Evolutionary conservation across 352 stramenopile genomes (phyloP).

Genomic region (Globisporangium polare): DNA sequence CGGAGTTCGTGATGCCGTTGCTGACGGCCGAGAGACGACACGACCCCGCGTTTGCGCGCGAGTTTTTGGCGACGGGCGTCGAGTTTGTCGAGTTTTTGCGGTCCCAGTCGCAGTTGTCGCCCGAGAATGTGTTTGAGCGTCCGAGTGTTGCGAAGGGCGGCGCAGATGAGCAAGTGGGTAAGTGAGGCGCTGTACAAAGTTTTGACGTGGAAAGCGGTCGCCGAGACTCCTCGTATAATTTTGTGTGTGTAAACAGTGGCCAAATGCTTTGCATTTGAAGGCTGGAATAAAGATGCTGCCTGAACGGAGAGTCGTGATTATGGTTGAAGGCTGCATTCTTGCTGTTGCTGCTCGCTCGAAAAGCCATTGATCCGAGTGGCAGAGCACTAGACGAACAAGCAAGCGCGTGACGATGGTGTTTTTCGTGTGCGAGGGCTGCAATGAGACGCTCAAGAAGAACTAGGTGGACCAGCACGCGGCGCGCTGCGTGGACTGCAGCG

Average conservation of each 20-base stretch:
- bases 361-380: no score
- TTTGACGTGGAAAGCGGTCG: no score
- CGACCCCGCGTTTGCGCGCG: conserved; percentile 41
- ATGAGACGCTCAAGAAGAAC: conserved; percentile 94
- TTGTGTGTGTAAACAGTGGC: no score
- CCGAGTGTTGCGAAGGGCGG: background rate
- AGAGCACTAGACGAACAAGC: background rate
- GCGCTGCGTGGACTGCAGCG: conserved; percentile 92
- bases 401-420: conserved; percentile 57
- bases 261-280: no score
- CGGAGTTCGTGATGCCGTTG: conserved; percentile 55
- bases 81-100: conserved; percentile 69
- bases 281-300: no score
- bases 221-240: no score
- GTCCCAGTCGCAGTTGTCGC: conserved; percentile 9
- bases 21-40: conserved; percentile 52
- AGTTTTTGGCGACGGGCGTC: conserved; percentile 54
- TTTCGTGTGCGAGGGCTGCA: conserved; percentile 86
- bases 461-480: conserved; percentile 88
- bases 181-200: background rate
- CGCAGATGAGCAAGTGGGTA: background rate
- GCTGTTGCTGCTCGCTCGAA: no score
- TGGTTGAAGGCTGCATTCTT: no score
- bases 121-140: background rate
- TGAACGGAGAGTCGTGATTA: no score